These are phyloP conservation scores for Plenodomus biglobosus DNA, from an alignment of 2,329 filamentous ascomycete genomes.

Conservation along the genomic window DNA sequence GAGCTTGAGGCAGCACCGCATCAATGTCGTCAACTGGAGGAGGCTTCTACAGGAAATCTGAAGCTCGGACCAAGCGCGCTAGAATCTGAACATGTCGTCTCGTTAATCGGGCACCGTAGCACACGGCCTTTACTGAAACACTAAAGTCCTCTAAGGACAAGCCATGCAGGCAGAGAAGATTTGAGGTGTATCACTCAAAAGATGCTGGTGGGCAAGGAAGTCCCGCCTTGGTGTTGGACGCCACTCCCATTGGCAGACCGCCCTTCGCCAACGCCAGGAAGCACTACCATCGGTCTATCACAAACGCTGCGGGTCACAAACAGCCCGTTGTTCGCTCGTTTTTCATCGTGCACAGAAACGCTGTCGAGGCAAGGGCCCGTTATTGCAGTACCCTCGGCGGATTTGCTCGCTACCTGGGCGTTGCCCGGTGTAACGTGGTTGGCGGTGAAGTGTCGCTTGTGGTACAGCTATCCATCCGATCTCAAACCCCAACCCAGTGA, in stretches of 20 bases:
- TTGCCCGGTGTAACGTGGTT: conserved; percentile 12
- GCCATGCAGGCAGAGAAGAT: conserved; percentile 17
- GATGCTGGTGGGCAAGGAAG: conserved; percentile 2
- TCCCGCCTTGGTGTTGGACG: conserved; percentile 2
- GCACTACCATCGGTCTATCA: conserved; percentile 16
- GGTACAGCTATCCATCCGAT: conserved; percentile 14
- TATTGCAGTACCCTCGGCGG: conserved; percentile 11
- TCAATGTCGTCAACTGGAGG: conserved; percentile 15
- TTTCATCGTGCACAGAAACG: conserved; percentile 18
- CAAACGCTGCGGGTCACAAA: conserved; percentile 25
- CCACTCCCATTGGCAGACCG: conserved; percentile 18
- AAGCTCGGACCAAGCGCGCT: conserved; percentile 12
- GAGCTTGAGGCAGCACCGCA: conserved; percentile 16
- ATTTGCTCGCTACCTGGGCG: conserved; percentile 20
- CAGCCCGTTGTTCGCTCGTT: conserved; percentile 14
- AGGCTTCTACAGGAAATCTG: conserved; percentile 15
- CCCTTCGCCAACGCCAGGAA: conserved; percentile 12
- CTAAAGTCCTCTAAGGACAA: conserved; percentile 6
- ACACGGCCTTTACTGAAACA: conserved; percentile 21
- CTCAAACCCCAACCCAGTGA: conserved; percentile 10
- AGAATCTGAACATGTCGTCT: conserved; percentile 1
- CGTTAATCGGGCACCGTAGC: conserved; percentile 12
- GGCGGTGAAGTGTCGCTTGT: conserved; percentile 15
- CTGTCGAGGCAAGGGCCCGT: conserved; percentile 16
- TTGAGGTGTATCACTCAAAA: conserved; percentile 14